These are phyloP conservation scores for Podila clonocystis DNA, from an alignment of 192 early-diverging fungal genomes.

Conservation along the genomic window DNA sequence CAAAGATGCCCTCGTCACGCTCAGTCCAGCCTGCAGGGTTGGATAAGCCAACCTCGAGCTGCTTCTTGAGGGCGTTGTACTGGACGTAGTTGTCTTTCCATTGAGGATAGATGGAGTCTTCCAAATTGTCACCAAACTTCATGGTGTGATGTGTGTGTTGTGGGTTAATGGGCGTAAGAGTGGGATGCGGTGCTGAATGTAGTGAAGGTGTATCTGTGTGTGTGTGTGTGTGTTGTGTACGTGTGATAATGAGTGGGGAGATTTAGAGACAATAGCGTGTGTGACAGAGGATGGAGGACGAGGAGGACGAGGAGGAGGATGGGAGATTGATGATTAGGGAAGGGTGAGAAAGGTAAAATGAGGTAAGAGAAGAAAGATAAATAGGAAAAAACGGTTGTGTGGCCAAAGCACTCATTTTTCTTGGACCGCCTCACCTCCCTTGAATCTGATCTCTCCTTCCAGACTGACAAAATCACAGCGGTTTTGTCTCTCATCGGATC, in stretches of 20 bases:
- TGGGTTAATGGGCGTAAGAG: no score
- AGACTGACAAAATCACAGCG: no score
- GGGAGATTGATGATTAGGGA: background rate
- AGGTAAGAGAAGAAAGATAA: background rate
- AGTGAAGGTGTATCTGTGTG: no score
- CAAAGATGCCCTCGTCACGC: conserved; percentile 90
- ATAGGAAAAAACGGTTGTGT: background rate
- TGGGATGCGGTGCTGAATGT: no score
- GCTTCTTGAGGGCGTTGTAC: conserved; percentile 87
- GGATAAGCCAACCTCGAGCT: conserved; percentile 74
- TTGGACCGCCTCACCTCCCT: no score
- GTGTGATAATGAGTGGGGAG: no score
- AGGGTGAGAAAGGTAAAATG: background rate
- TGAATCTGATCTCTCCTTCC: no score
- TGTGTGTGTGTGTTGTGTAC: no score
- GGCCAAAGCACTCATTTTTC: no score
- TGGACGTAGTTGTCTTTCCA: conserved; percentile 86
- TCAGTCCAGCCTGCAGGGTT: conserved; percentile 81
- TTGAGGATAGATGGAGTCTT: conserved; percentile 74
- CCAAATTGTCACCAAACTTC: conserved; percentile 91
- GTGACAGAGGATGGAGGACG: background rate
- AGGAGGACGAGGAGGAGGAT: background rate
- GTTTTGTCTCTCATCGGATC: no score
- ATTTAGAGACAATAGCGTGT: background rate
- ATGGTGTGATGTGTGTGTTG: conserved; percentile 49